A percentile compares a stretch with the other conserved stretches of the same genome.
These are phyloP conservation scores for Podosphaera xanthii DNA, from an alignment of 2,329 filamentous ascomycete species.

Conservation along the genomic window DNA sequence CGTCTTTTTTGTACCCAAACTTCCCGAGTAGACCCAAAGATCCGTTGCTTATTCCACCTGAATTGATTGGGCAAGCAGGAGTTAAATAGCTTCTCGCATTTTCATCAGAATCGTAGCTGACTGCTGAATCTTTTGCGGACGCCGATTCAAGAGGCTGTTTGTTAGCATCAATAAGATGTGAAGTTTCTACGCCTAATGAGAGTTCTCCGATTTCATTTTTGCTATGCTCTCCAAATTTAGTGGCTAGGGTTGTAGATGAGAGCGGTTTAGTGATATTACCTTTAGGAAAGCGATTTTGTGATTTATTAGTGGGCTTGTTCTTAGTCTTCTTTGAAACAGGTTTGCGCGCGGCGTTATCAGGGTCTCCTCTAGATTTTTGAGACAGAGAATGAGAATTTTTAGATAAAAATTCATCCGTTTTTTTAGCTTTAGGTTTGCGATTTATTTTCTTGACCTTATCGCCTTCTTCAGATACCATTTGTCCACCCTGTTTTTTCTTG, in stretches of 20 bases:
- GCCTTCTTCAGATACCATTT: not conserved
- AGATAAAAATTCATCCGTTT: slow-evolving; percentile 3
- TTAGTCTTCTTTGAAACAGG: slow-evolving; percentile 12
- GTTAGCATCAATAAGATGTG: slow-evolving; percentile 21
- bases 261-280: slow-evolving; percentile 17
- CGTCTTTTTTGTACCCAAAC: slow-evolving; percentile 18
- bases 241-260: slow-evolving; percentile 6
- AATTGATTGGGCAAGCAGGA: not conserved
- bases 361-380: not conserved
- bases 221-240: not conserved
- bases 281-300: slow-evolving; percentile 16
- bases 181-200: slow-evolving; percentile 4
- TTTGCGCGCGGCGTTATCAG: slow-evolving; percentile 10
- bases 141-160: slow-evolving; percentile 43
- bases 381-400: not conserved
- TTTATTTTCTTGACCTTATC: slow-evolving; percentile 4
- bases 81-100: not conserved
- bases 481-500: not conserved
- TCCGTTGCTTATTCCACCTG: slow-evolving; percentile 7
- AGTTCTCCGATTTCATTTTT: not conserved
- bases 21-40: slow-evolving; percentile 19
- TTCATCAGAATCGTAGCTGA: slow-evolving; percentile 4
- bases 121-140: slow-evolving; percentile 26
- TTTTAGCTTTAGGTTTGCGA: slow-evolving; percentile 9
- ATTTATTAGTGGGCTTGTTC: not conserved